Conservation (phyloP, 768 basidiomycete genomes). For the Paxillus rubicundulus region DNA sequence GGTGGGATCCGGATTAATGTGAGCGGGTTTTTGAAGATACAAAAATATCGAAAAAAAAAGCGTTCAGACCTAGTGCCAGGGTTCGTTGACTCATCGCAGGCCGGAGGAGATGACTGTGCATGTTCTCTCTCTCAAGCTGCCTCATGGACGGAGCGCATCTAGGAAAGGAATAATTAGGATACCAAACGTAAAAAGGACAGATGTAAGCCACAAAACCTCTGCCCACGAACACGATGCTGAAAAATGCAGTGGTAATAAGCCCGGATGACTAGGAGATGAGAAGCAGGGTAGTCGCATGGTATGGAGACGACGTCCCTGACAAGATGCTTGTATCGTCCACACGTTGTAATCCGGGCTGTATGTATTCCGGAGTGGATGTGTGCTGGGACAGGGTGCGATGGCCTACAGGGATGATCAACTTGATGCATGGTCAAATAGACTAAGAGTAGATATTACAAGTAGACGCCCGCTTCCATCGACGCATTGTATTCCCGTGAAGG, state of each 20-base stretch:
- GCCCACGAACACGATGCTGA: constrained; percentile 4
- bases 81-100: background rate
- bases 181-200: constrained; percentile 24
- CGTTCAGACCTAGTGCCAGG: background rate
- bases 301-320: background rate
- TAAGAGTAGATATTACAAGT: no score
- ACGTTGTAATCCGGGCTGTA: background rate
- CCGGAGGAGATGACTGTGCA: no score
- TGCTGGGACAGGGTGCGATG: background rate
- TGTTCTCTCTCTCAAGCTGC: background rate
- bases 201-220: constrained; percentile 14
- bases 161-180: constrained; percentile 9
- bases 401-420: background rate
- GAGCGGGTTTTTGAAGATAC: no score
- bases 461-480: no score
- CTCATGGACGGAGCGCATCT: background rate
- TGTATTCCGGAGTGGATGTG: background rate
- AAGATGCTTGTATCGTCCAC: background rate
- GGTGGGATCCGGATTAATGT: background rate
- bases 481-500: no score
- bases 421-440: background rate
- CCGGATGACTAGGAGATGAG: no score
- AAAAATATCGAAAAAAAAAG: no score
- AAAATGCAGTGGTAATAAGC: background rate
- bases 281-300: background rate